phyloP scores from a whole-genome alignment of 106 monocot genomes.

The Phalaenopsis aphrodite region DNA sequence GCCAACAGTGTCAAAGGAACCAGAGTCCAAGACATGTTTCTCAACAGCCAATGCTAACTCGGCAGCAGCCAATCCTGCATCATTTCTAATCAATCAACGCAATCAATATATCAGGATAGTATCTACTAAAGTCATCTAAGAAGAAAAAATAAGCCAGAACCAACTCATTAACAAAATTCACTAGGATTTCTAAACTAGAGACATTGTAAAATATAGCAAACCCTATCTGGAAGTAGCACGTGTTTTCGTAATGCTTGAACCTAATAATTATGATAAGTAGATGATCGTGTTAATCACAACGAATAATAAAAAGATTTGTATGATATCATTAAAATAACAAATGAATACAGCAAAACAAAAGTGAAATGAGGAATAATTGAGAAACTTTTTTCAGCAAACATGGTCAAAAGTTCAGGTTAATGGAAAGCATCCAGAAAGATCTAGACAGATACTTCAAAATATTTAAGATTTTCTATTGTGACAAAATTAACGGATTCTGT shows the following conservation, averaged over 20 bases:
- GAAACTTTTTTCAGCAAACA: neutral
- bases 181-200: neutral
- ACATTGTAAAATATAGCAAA: neutral
- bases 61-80: conserved; percentile 95
- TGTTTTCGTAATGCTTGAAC: neutral
- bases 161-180: neutral
- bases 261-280: neutral
- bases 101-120: conserved; percentile 2
- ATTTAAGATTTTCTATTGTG: neutral
- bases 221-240: neutral
- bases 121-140: conserved; percentile 1
- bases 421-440: neutral
- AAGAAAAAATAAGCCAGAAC: neutral
- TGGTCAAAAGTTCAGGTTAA: neutral
- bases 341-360: neutral
- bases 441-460: neutral
- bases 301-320: neutral
- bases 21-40: conserved; percentile 86
- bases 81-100: conserved; percentile 52
- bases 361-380: neutral
- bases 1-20: conserved; percentile 90
- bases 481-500: neutral
- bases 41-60: conserved; percentile 94
- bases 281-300: neutral
- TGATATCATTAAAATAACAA: neutral